Base-by-base conservation (phyloP, 352 stramenopile genomes). In the Globisporangium cylindrosporum region DNA sequence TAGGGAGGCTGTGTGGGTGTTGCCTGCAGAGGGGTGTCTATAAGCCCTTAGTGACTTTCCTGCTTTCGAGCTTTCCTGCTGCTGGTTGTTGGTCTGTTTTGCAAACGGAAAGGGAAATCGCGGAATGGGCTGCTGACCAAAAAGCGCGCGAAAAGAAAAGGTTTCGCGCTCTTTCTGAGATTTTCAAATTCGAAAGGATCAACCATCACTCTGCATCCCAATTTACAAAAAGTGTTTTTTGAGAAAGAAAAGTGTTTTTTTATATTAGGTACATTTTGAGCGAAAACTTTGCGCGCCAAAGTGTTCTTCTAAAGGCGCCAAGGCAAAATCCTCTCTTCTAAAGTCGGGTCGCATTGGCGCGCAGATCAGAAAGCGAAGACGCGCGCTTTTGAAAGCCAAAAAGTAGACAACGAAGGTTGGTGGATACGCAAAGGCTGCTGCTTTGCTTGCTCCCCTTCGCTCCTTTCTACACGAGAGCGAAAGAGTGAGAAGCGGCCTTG, bases 171-270 rank as follows among this genome's bases (percentile, higher is more conserved):
- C 38, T 48, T 20, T 48, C 14, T 48, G 14, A 22, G 41, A 57
- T 18, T 66, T 67, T 68, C 66, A 62, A 66, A 68, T 66, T 51
- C 34, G 59, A 53, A 57, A 32, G 0, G 22, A 38, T 38, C 8
- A 4, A 34, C n/a, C 41, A 38, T 55, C 32, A 34, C 46, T 54
- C 36, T 25, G 22, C 6, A 49, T 10, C n/a, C n/a, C 32, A 12
- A 12, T 12, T 12, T 12, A 0, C 32, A 2, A 38, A 38, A 38
- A 38, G 32, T 38, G 0, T 38, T 38, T 38, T 36, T 38, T 38
- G 29, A 38, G 7, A 12, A 10, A 38, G 8, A 38, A 36, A 38
- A 38, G 12, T 38, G 32, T 38, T 36, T 32, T 32, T 32, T 32
- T 32, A 32, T 18, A 20, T 20, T 20, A 6, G 38, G 5, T 4